phyloP scores from a whole-genome alignment of 192 early-diverging fungal genomes.

The Coemansia furcata region DNA sequence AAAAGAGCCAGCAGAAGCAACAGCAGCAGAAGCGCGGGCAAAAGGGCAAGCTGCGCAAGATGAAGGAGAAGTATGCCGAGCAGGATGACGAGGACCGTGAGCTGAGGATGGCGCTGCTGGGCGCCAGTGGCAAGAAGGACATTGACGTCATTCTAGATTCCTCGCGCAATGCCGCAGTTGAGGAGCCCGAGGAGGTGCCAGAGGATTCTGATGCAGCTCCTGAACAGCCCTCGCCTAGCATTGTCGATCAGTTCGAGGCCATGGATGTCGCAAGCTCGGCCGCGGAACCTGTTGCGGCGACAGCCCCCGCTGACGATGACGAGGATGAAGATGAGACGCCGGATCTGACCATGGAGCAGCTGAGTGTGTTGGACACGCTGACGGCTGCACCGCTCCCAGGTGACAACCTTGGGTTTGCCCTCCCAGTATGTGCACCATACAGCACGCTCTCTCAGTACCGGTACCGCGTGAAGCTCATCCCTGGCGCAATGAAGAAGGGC shows the following conservation, averaged over 20 bases:
- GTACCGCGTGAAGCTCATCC: conserved; percentile 92
- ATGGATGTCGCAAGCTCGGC: background rate
- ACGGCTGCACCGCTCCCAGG: conserved; percentile 73
- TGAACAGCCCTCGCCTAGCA: conserved; percentile 12
- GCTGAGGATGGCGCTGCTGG: conserved; percentile 78
- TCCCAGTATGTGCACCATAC: conserved; percentile 96
- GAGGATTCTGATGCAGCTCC: background rate
- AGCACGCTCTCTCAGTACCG: conserved; percentile 79
- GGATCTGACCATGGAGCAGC: conserved; percentile 37
- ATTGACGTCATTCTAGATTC: conserved; percentile 16
- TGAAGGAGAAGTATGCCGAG: conserved; percentile 92
- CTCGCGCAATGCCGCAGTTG: background rate
- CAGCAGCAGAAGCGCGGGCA: conserved; percentile 72
- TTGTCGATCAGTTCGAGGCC: conserved; percentile 26
- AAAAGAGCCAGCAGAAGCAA: conserved; percentile 19
- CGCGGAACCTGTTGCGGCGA: background rate
- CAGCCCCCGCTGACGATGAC: conserved; percentile 1
- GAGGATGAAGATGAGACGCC: conserved; percentile 43
- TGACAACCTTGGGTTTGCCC: conserved; percentile 79
- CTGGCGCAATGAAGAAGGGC: conserved; percentile 89
- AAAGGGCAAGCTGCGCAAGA: conserved; percentile 84
- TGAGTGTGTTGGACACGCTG: conserved; percentile 74
- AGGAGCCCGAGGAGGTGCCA: background rate
- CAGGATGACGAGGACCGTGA: conserved; percentile 87
- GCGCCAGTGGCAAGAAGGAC: conserved; percentile 56